phyloP scores from a whole-genome alignment of 768 basidiomycete genomes.

The Termitomyces sp. region DNA sequence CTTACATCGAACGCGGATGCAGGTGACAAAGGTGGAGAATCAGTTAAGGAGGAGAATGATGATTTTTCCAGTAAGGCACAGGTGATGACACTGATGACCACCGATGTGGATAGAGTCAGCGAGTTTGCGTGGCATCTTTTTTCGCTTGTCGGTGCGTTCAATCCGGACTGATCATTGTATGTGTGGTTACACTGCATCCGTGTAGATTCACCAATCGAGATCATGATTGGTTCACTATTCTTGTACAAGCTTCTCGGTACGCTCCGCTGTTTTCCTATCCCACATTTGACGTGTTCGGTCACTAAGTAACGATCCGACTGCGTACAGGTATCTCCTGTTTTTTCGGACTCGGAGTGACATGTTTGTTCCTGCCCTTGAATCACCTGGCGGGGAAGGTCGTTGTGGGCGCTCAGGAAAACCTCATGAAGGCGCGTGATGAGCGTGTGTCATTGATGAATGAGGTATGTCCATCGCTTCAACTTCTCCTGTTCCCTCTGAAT shows the following conservation, averaged over 20 bases:
- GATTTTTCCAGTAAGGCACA: slow-evolving; percentile 68
- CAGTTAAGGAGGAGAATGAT: slow-evolving; percentile 34
- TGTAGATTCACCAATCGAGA: slow-evolving; percentile 73
- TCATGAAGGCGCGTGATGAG: slow-evolving; percentile 92
- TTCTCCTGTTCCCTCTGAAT: background rate
- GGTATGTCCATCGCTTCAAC: slow-evolving; percentile 18
- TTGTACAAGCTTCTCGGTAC: slow-evolving; percentile 73
- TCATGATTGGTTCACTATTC: slow-evolving; percentile 68
- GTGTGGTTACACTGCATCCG: background rate
- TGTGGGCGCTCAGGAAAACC: slow-evolving; percentile 70
- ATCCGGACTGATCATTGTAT: background rate
- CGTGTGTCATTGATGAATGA: slow-evolving; percentile 89
- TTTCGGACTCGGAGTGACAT: slow-evolving; percentile 72
- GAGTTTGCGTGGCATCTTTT: slow-evolving; percentile 82
- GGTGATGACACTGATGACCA: slow-evolving; percentile 95
- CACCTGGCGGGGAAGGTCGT: slow-evolving; percentile 81
- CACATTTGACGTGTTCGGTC: background rate
- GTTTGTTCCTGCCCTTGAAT: slow-evolving; percentile 70
- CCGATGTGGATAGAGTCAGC: slow-evolving; percentile 86
- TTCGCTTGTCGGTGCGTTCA: slow-evolving; percentile 54
- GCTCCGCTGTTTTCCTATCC: slow-evolving; percentile 11
- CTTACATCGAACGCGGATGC: slow-evolving; percentile 17
- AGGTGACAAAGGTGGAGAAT: slow-evolving; percentile 8
- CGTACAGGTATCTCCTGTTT: slow-evolving; percentile 59
- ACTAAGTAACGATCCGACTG: background rate